These are phyloP conservation scores for Hyaloscypha finlandica DNA, from an alignment of 495 filamentous ascomycete genomes.

Conservation along the genomic window DNA sequence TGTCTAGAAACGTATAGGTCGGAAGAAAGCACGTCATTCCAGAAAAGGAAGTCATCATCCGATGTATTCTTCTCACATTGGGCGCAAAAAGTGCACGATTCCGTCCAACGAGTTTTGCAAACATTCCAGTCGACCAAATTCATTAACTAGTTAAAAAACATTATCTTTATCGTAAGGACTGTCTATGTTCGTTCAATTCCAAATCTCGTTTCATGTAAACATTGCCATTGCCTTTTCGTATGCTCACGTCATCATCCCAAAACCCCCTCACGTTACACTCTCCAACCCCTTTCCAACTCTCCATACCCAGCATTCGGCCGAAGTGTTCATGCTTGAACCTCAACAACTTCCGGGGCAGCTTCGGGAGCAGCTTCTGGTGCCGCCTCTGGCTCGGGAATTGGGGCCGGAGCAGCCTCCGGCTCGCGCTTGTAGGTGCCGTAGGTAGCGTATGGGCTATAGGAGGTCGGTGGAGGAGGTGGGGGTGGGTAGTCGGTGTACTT, in stretches of 20 bases:
- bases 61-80: too few species aligned
- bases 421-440: conserved; percentile 9
- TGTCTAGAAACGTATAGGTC: too few species aligned
- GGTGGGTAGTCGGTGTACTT: conserved; percentile 13
- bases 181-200: neutral
- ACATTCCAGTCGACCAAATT: neutral
- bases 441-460: neutral
- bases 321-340: neutral
- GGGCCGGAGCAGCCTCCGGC: neutral
- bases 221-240: neutral
- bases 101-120: neutral
- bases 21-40: too few species aligned
- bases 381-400: neutral
- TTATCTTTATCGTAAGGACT: neutral
- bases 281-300: neutral
- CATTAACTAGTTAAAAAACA: neutral
- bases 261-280: neutral
- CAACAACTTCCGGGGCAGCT: neutral
- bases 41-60: too few species aligned
- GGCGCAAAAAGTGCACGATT: too few species aligned
- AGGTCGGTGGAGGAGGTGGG: neutral
- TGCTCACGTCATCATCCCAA: neutral
- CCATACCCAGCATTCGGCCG: neutral
- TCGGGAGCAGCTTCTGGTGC: neutral
- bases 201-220: neutral